Evolutionary conservation across 805 yeast species (phyloP), one percentile per base, ranked within the genome.

Genomic region (Saccharomycopsis selenospora): DNA sequence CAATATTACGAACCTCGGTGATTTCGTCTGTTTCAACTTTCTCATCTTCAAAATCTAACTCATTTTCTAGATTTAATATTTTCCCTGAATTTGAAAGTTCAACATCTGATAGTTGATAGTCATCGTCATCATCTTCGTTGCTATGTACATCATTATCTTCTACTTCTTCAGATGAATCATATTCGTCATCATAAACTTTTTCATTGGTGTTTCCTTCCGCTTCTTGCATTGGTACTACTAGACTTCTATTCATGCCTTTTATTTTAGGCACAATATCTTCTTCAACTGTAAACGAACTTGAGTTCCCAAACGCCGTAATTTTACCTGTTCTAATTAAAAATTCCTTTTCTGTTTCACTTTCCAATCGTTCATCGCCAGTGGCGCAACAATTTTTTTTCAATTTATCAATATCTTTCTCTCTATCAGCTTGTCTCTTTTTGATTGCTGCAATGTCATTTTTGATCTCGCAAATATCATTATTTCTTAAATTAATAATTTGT

Each of bases 251-350:
- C 49, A n/a, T 41, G 49, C 30, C 44, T 25, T 48, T 55, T 30
- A 30, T 55, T 23, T 49, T 55, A 45, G 47, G 49, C 29, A 40
- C 54, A 30, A 44, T 48, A 38, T 47, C 60, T 13, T 61, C 67
- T 2, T 67, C 72, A 3, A 60, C 57, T 10, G 55, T 71, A 56
- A 87, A 84, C 1, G 78, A 81, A 36, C 72, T 70, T 18, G 77
- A 66, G 26, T 77, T 76, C 8, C 96, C 95, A 69, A 93, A 93
- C 0, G 98, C 98, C 0, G 99, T 93, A 48, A 89, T 78, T 61
- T 88, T 81, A 25, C 99, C 99, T 0, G 91, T 90, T 55, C 99
- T 72, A 0, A 93, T 77, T 52, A 93, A 69, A 59, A 65, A 90
- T 45, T 90, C 97, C 49, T 77, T 77, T 59, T 84, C 85, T 0